Evolutionary conservation across 768 basidiomycete species (phyloP).

Genomic region (Trametes cingulata): DNA sequence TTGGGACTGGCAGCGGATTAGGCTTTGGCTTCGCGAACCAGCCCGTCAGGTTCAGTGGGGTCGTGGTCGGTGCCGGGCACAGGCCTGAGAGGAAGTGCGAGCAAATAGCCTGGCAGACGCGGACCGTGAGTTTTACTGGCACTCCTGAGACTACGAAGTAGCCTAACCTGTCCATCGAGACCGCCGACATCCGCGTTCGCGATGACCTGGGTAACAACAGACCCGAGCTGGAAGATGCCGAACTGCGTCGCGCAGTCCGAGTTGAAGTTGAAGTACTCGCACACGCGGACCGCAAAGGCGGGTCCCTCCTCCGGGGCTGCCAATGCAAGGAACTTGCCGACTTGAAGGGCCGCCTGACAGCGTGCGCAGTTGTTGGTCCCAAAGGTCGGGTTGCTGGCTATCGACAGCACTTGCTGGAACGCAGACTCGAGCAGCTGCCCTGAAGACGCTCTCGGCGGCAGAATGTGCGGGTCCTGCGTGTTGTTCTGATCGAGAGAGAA

Average conservation of each 20-base stretch:
- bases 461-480: conserved; percentile 61
- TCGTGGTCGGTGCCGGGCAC: conserved; percentile 58
- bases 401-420: conserved; percentile 56
- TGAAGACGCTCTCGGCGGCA: conserved; percentile 57
- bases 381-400: conserved; percentile 54
- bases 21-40: conserved; percentile 85
- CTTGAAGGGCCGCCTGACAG: conserved; percentile 61
- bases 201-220: conserved; percentile 68
- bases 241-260: conserved; percentile 49
- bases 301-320: conserved; percentile 64
- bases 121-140: background rate
- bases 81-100: conserved; percentile 44
- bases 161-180: conserved; percentile 66
- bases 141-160: background rate
- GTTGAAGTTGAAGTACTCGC: conserved; percentile 55
- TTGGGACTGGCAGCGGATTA: conserved; percentile 57
- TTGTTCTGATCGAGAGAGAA: conserved; percentile 41
- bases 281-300: conserved; percentile 56
- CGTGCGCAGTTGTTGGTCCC: conserved; percentile 53
- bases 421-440: conserved; percentile 52
- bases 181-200: conserved; percentile 72
- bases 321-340: conserved; percentile 65
- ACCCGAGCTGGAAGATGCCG: conserved; percentile 50
- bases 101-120: conserved; percentile 8
- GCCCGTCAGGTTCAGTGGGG: conserved; percentile 59